Conservation (phyloP, 768 basidiomycete genomes). For the Symmetrospora coprosmae region DNA sequence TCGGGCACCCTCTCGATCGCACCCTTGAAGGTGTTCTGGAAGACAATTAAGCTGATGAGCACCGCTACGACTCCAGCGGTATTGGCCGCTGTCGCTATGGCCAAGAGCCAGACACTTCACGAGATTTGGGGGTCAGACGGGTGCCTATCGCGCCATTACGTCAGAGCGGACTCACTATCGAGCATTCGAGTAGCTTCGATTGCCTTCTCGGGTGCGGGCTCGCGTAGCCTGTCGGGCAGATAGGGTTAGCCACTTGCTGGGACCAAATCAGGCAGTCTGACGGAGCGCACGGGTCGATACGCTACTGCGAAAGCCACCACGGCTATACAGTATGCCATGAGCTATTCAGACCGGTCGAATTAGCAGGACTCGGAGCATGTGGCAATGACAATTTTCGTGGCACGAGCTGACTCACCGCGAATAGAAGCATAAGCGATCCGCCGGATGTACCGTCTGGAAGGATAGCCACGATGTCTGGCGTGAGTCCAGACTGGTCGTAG, state of each 20-base stretch:
- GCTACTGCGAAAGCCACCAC: slow-evolving; percentile 2
- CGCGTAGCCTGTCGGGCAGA: not conserved
- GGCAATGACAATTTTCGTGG: too few relatives aligned
- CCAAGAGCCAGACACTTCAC: not conserved
- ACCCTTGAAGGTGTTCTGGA: not conserved
- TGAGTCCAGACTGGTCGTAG: not conserved
- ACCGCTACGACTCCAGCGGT: not conserved
- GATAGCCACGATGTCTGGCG: not conserved
- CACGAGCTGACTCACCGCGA: not conserved
- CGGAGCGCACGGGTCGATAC: not conserved
- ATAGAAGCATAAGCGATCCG: not conserved
- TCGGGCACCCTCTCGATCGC: not conserved
- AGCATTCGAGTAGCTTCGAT: slow-evolving; percentile 10
- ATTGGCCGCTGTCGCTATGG: slow-evolving; percentile 2
- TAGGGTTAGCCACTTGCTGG: not conserved
- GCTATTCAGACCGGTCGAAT: not conserved
- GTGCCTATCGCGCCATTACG: not conserved
- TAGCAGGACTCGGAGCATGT: too few relatives aligned
- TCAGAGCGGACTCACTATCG: not conserved
- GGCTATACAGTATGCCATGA: not conserved
- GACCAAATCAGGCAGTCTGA: not conserved
- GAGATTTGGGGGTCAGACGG: not conserved
- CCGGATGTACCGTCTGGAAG: slow-evolving; percentile 5
- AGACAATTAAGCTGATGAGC: not conserved
- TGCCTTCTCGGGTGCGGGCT: slow-evolving; percentile 1